Base-by-base conservation (phyloP, 768 basidiomycete genomes). In the Suillus subaureus region DNA sequence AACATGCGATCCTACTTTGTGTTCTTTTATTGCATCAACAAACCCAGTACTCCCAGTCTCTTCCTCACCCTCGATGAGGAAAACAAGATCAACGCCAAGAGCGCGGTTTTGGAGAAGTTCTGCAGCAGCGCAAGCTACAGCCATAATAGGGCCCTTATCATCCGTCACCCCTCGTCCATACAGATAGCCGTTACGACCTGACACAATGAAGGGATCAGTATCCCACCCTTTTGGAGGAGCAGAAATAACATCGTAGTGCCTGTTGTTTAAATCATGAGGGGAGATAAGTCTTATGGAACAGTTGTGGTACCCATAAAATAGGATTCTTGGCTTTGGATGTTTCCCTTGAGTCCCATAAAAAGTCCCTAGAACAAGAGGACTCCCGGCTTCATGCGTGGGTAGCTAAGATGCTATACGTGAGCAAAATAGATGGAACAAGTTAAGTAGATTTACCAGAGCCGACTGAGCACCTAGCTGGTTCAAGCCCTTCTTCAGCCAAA, bases 221-320 rank as follows among this genome's bases (percentile, higher is more conserved):
- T 83, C 78, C 97, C 97, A 98, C 15, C 89, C 87, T 7, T 85
- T 80, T 12, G 80, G 77, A 0, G 87, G 88, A 0, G 96, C 95
- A 0, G 90, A 82, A 57, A 99, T 93, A n/a, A 99, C 94, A 70
- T 99, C 97, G 79, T 99, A 99, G 75, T 99, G 97, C 2, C 94
- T 94, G 57, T 4, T 21, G 26, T 18, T 18, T 47, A 57, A 61
- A 56, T 64, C n/a, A 64, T 43, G 33, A 66, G 45, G 26, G 26
- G 16, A 61, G 18, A 18, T 4, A 12, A 61, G 60, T 26, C 40
- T 47, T 13, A 43, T 43, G 62, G 35, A n/a, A 35, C 33, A 28
- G 8, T 35, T 43, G 63, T 23, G 35, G 31, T 71, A 92, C 89
- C 96, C 97, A 69, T 99, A 99, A 77, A 97, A 96, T 15, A 98